A percentile compares a stretch with the other conserved stretches of the same genome.
These are phyloP conservation scores for Alternaria ethzedia DNA, from an alignment of 2,329 filamentous ascomycete genomes.

Conservation along the genomic window DNA sequence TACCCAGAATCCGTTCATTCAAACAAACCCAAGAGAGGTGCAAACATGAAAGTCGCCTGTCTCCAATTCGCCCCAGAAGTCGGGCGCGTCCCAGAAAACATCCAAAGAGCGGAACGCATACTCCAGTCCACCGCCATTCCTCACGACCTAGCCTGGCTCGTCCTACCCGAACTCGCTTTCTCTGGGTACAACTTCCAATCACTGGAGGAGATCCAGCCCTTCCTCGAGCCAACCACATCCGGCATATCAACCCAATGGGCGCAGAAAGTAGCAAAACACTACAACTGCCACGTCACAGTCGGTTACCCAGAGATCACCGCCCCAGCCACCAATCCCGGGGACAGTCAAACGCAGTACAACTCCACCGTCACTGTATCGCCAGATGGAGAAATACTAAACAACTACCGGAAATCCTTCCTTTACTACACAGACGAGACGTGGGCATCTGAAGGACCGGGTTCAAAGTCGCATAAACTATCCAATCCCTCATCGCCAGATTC, in stretches of 20 bases:
- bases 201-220: slow-evolving; percentile 69
- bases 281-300: slow-evolving; percentile 71
- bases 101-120: slow-evolving; percentile 70
- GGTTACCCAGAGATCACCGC: slow-evolving; percentile 72
- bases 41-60: slow-evolving; percentile 69
- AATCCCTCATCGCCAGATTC: slow-evolving; percentile 25
- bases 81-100: slow-evolving; percentile 73
- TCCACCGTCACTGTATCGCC: slow-evolving; percentile 64
- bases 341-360: slow-evolving; percentile 59
- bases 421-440: slow-evolving; percentile 72
- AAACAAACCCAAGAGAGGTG: background rate
- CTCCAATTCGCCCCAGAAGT: slow-evolving; percentile 76
- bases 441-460: slow-evolving; percentile 60
- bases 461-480: slow-evolving; percentile 26
- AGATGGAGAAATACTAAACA: slow-evolving; percentile 59
- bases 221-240: slow-evolving; percentile 68
- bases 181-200: slow-evolving; percentile 82
- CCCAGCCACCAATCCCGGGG: slow-evolving; percentile 22
- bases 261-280: slow-evolving; percentile 66
- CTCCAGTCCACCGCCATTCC: slow-evolving; percentile 58
- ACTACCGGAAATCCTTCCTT: slow-evolving; percentile 69
- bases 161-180: slow-evolving; percentile 79
- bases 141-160: slow-evolving; percentile 67
- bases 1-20: background rate
- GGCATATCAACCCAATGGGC: slow-evolving; percentile 78